Evolutionary conservation across 2,329 filamentous ascomycete species (phyloP).

Genomic region (Coniochaeta ligniaria): DNA sequence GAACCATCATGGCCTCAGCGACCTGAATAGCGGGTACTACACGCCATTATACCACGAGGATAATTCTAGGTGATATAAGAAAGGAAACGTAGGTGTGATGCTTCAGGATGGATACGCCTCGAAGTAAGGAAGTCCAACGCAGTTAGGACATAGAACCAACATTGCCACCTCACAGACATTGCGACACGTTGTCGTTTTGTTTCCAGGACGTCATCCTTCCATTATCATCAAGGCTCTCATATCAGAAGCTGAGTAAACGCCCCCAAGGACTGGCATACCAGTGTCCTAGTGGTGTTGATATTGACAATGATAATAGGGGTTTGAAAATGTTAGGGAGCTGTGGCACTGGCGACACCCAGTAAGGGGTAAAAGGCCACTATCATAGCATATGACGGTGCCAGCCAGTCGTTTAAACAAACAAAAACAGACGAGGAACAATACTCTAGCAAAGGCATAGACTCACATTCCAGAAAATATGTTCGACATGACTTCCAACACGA

Average conservation of each 20-base stretch:
- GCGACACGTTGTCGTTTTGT: too few species aligned
- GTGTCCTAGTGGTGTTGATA: neutral
- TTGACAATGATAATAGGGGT: neutral
- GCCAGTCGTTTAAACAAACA: neutral
- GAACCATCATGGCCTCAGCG: neutral
- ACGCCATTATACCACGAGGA: neutral
- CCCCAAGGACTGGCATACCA: too few species aligned
- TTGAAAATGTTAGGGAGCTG: neutral
- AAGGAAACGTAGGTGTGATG: neutral
- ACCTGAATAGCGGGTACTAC: neutral
- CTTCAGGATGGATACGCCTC: neutral
- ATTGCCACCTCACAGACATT: too few species aligned
- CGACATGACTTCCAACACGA: conserved; percentile 13
- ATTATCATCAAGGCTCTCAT: neutral
- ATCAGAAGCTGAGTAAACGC: neutral
- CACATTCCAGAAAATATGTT: conserved; percentile 23
- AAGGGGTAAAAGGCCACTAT: neutral
- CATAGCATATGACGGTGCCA: neutral
- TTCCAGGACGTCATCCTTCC: too few species aligned
- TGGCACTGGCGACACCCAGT: neutral
- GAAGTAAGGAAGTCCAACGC: too few species aligned
- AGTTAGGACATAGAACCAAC: too few species aligned
- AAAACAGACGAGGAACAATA: neutral
- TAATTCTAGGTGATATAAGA: neutral
- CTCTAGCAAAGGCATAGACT: conserved; percentile 6